A percentile compares a stretch with the other conserved stretches of the same genome.
Evolutionary conservation across 345 rosid species (phyloP).

Genomic region (Pistacia vera): DNA sequence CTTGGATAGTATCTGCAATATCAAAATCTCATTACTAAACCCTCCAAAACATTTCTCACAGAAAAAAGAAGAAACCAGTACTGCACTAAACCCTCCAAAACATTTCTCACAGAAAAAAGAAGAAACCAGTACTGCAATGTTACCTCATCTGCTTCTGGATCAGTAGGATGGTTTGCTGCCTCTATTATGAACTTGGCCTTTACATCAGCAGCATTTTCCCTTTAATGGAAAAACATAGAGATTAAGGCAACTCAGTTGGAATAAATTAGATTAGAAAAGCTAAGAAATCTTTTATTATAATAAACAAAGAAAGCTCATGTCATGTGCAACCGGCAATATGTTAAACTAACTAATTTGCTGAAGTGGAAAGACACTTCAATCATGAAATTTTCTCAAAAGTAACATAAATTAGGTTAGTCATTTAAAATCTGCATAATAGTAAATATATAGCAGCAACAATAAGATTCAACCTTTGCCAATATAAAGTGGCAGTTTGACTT

Average conservation of each 20-base stretch:
- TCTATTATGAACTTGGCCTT: slow-evolving; percentile 94
- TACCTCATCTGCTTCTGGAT: slow-evolving; percentile 99
- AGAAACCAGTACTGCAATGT: not conserved
- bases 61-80: not conserved
- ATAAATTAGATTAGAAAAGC: not conserved
- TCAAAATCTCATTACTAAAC: slow-evolving; percentile 14
- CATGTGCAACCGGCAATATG: not conserved
- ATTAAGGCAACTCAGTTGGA: not conserved
- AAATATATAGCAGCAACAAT: too few species aligned
- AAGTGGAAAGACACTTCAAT: not conserved
- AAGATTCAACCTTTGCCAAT: not conserved
- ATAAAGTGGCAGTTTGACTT: not conserved
- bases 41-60: not conserved
- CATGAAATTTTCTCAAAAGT: not conserved
- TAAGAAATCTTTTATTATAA: not conserved
- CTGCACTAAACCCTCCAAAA: slow-evolving; percentile 6
- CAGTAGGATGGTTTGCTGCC: slow-evolving; percentile 98
- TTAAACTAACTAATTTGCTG: not conserved
- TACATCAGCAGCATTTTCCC: slow-evolving; percentile 92
- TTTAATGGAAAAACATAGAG: slow-evolving; percentile 22
- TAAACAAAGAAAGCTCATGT: not conserved
- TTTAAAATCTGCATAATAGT: not conserved
- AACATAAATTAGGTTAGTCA: not conserved
- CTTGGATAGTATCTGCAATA: slow-evolving; percentile 79
- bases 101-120: not conserved